phyloP scores from a whole-genome alignment of 2,329 filamentous ascomycete species.

The Colletotrichum gigasporum region DNA sequence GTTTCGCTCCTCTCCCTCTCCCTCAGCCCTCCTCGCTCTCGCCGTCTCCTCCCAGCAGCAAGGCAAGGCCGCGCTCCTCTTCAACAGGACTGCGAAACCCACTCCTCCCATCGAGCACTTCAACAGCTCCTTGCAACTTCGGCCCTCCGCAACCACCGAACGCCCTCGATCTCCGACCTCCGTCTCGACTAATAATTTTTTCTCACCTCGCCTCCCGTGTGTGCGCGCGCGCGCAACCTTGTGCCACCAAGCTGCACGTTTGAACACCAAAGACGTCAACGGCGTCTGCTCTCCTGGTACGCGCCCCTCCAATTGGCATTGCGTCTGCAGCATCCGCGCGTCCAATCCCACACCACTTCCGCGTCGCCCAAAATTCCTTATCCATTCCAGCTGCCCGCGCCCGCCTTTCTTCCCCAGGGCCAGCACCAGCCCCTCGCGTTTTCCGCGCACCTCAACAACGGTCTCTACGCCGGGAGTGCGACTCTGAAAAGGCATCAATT shows the following conservation, averaged over 20 bases:
- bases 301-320: conserved; percentile 18
- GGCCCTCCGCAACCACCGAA: conserved; percentile 26
- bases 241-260: background rate
- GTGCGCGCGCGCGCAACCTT: background rate
- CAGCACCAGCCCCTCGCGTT: background rate
- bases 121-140: conserved; percentile 30
- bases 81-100: conserved; percentile 25
- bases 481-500: conserved; percentile 4
- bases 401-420: background rate
- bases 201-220: background rate
- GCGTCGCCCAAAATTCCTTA: conserved; percentile 21
- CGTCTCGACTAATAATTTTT: conserved; percentile 1
- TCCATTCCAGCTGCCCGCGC: conserved; percentile 13
- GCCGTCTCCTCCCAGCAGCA: background rate
- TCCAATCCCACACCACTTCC: conserved; percentile 2
- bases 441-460: background rate
- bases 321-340: background rate
- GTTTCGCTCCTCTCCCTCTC: background rate
- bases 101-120: conserved; percentile 28
- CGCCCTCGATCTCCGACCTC: conserved; percentile 28
- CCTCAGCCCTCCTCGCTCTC: background rate
- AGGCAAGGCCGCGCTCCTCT: conserved; percentile 15
- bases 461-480: background rate
- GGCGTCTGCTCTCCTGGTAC: conserved; percentile 18
- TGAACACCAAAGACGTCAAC: conserved; percentile 18